A percentile compares a stretch with the other conserved stretches of the same genome.
These are phyloP conservation scores for Jackrogersella multiformis DNA, from an alignment of 495 filamentous ascomycete genomes.

Conservation along the genomic window DNA sequence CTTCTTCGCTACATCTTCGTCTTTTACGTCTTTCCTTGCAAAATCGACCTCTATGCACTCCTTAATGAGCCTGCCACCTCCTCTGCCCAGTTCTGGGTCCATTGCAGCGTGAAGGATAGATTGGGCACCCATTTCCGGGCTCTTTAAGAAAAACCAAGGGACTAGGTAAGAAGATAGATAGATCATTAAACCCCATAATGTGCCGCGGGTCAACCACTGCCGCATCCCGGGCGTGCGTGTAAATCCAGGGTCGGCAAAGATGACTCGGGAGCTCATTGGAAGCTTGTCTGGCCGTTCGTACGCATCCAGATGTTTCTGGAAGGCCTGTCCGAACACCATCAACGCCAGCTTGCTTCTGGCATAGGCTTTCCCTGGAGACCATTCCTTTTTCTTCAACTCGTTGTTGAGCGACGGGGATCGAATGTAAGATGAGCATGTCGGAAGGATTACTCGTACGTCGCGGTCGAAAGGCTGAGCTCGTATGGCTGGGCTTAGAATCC, in stretches of 20 bases:
- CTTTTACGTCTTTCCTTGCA: conserved; percentile 74
- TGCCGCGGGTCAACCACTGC: conserved; percentile 84
- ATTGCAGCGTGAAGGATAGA: conserved; percentile 85
- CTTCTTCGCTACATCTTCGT: conserved; percentile 79
- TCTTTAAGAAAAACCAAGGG: conserved; percentile 90
- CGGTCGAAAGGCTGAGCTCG: conserved; percentile 90
- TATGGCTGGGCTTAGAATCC: conserved; percentile 86
- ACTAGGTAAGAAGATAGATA: conserved; percentile 82
- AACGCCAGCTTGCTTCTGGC: conserved; percentile 88
- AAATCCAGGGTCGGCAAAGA: conserved; percentile 87
- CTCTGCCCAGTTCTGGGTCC: conserved; percentile 73
- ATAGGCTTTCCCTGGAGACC: conserved; percentile 69
- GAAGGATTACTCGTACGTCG: conserved; percentile 87
- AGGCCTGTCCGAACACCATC: conserved; percentile 85
- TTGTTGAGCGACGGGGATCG: conserved; percentile 66
- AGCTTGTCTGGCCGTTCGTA: conserved; percentile 84
- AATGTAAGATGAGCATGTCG: conserved; percentile 88
- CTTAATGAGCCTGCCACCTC: conserved; percentile 80
- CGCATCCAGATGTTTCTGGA: conserved; percentile 85
- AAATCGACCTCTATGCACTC: conserved; percentile 83
- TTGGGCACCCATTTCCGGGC: conserved; percentile 81
- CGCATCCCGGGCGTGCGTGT: conserved; percentile 85
- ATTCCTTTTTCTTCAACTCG: conserved; percentile 56
- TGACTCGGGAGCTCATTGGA: conserved; percentile 79
- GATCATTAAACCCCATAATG: conserved; percentile 78